phyloP scores from a whole-genome alignment of 1,284 basidiomycete genomes.

The Tetrapyrgos nigripes region DNA sequence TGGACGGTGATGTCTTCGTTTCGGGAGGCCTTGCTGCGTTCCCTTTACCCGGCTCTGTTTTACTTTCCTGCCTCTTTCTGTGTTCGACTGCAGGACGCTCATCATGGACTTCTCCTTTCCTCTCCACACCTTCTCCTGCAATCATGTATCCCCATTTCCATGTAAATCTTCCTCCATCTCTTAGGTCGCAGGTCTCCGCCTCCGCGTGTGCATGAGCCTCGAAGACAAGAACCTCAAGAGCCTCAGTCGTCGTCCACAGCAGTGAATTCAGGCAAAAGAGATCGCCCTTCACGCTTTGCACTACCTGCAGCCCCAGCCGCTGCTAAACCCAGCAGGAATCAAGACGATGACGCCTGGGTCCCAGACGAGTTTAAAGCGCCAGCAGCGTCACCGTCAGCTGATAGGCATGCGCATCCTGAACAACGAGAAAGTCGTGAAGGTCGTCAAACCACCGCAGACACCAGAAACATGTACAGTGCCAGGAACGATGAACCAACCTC shows the following conservation, averaged over 20 bases:
- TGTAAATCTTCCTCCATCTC: constrained; percentile 7
- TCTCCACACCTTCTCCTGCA: constrained; percentile 29
- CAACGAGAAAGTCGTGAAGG: neutral
- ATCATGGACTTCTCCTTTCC: constrained; percentile 49
- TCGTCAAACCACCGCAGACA: neutral
- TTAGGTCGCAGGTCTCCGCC: constrained; percentile 17
- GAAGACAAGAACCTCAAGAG: neutral
- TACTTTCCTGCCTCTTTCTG: constrained; percentile 51
- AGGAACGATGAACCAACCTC: neutral
- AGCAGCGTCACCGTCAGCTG: neutral
- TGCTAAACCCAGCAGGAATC: neutral
- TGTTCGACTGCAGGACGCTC: constrained; percentile 61
- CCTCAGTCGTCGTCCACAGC: neutral
- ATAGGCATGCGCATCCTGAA: neutral
- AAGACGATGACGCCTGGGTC: constrained; percentile 8
- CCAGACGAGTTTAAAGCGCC: constrained; percentile 10
- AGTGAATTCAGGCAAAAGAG: neutral
- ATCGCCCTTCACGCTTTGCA: constrained; percentile 13
- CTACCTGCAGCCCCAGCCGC: constrained; percentile 1
- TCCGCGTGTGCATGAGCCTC: constrained; percentile 1
- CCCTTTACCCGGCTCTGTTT: constrained; percentile 39
- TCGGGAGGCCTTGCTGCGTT: constrained; percentile 53
- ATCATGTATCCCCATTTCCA: constrained; percentile 39
- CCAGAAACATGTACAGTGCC: neutral
- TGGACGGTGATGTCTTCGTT: neutral